Percentiles rank a stretch among this genome's conserved stretches.
Evolutionary conservation across 805 yeast species (phyloP).

Genomic region (Saccharomycopsis microspora): DNA sequence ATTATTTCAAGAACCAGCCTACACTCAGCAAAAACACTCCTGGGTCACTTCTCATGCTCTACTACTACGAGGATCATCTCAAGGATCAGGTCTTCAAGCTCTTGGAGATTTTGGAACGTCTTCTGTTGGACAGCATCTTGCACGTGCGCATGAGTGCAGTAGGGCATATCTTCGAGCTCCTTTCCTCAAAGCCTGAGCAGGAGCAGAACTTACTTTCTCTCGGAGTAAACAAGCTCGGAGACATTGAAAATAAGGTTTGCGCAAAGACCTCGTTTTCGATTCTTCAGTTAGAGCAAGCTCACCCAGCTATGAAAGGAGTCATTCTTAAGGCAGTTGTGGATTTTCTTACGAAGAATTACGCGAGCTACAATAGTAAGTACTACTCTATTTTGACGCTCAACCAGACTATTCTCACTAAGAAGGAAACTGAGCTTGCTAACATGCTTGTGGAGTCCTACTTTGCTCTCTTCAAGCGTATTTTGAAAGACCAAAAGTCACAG

Average conservation of each 20-base stretch:
- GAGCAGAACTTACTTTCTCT: conserved; percentile 81
- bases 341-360: conserved; percentile 57
- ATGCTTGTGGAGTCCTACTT: conserved; percentile 75
- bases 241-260: conserved; percentile 79
- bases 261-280: conserved; percentile 79
- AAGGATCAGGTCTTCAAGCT: conserved; percentile 68
- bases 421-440: conserved; percentile 76
- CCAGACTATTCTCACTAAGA: conserved; percentile 78
- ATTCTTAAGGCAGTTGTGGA: conserved; percentile 75
- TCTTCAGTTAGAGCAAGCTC: conserved; percentile 73
- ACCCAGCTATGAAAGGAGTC: conserved; percentile 89
- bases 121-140: conserved; percentile 84
- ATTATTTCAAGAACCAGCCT: conserved; percentile 69
- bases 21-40: conserved; percentile 33
- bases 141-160: conserved; percentile 76
- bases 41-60: conserved; percentile 52
- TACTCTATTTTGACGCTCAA: conserved; percentile 82
- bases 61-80: conserved; percentile 82
- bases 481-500: conserved; percentile 52
- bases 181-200: conserved; percentile 88
- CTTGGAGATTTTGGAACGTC: conserved; percentile 61
- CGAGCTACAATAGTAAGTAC: conserved; percentile 81
- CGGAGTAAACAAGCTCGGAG: conserved; percentile 92
- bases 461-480: conserved; percentile 71
- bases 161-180: conserved; percentile 65